A percentile compares a stretch with the other conserved stretches of the same genome.
phyloP scores from a whole-genome alignment of 306 rosid species.

The Glycyrrhiza uralensis region DNA sequence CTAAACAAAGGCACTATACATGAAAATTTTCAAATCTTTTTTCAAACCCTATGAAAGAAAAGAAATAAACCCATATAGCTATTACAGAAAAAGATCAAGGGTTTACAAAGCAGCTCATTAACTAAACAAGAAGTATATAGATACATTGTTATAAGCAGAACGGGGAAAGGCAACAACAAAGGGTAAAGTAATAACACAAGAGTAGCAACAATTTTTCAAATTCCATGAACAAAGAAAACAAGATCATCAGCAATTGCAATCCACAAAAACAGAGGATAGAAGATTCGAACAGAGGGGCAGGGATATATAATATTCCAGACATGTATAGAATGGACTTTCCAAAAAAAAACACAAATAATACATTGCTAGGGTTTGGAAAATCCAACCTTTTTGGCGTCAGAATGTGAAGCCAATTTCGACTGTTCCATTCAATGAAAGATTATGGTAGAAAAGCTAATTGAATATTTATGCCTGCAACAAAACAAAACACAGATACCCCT shows the following conservation, averaged over 20 bases:
- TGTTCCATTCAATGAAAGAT: conserved; percentile 54
- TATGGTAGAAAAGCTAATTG: conserved; percentile 34
- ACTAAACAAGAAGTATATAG: background rate
- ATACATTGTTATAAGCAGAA: background rate
- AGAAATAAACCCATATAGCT: background rate
- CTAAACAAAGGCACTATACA: background rate
- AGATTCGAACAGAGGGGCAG: conserved; percentile 21
- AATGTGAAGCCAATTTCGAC: conserved; percentile 45
- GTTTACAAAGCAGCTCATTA: background rate
- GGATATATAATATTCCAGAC: conserved; percentile 1
- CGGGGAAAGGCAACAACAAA: background rate
- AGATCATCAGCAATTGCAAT: conserved; percentile 31
- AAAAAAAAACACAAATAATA: conserved; percentile 7
- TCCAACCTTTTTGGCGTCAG: conserved; percentile 63
- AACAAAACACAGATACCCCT: conserved; percentile 31
- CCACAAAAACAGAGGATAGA: conserved; percentile 26
- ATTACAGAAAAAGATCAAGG: background rate
- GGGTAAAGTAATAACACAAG: background rate
- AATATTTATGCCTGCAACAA: conserved; percentile 44
- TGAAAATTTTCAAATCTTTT: background rate
- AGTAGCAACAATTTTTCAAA: background rate
- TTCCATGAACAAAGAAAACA: conserved; percentile 22
- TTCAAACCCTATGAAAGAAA: background rate
- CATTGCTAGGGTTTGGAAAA: conserved; percentile 36
- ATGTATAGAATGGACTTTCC: background rate